A percentile compares a stretch with the other conserved stretches of the same genome.
Evolutionary conservation across 306 rosid species (phyloP).

Genomic region (Castanea mollissima): DNA sequence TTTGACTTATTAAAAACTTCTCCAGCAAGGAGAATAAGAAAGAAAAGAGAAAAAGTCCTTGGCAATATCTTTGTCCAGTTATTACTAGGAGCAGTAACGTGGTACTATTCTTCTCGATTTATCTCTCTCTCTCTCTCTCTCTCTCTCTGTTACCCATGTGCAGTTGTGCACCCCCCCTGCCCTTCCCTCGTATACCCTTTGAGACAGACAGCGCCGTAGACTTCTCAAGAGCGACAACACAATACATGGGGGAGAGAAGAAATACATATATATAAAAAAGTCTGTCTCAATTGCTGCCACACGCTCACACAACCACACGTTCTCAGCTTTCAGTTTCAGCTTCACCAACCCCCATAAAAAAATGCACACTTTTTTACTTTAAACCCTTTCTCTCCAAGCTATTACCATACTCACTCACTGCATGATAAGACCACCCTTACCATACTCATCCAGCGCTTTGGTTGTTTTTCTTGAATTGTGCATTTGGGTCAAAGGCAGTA

Average conservation of each 20-base stretch:
- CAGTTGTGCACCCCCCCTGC: background rate
- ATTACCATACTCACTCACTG: background rate
- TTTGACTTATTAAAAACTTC: too few relatives aligned
- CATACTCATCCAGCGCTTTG: too few relatives aligned
- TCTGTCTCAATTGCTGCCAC: background rate
- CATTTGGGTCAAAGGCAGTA: background rate
- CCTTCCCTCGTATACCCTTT: background rate
- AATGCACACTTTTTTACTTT: background rate
- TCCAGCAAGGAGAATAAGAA: too few relatives aligned
- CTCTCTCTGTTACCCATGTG: slow-evolving; percentile 3
- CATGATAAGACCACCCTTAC: background rate
- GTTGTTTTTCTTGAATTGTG: background rate
- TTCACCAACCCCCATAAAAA: slow-evolving; percentile 24
- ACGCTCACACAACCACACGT: background rate
- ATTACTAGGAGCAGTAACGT: background rate
- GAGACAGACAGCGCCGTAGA: slow-evolving; percentile 34
- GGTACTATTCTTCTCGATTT: too few relatives aligned
- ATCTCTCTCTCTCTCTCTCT: too few relatives aligned
- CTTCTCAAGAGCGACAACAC: slow-evolving; percentile 29
- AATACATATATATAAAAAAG: background rate
- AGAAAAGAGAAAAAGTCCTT: too few relatives aligned
- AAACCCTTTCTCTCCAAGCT: slow-evolving; percentile 22
- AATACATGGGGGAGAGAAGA: background rate
- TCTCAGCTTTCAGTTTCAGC: background rate
- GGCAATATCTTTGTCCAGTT: background rate